Evolutionary conservation across 2,329 filamentous ascomycete genomes (phyloP).

Genomic region (Cladosporium sp.): DNA sequence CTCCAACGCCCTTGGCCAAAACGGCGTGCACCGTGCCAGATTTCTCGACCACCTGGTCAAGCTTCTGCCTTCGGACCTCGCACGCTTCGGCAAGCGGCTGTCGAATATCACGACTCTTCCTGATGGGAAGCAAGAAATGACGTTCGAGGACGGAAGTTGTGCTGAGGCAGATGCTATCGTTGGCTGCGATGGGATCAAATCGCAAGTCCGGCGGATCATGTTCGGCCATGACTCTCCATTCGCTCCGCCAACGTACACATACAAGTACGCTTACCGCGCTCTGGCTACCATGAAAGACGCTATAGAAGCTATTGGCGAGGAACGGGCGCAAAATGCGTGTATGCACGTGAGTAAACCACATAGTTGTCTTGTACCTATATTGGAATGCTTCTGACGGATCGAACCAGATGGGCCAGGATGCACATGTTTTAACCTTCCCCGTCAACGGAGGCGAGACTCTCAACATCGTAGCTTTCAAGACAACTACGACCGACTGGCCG

Average conservation of each 20-base stretch:
- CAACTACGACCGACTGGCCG: slow-evolving; percentile 21
- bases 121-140: slow-evolving; percentile 29
- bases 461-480: slow-evolving; percentile 28
- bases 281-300: slow-evolving; percentile 58
- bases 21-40: slow-evolving; percentile 35
- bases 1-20: slow-evolving; percentile 22
- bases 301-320: slow-evolving; percentile 44
- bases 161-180: slow-evolving; percentile 47
- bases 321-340: slow-evolving; percentile 47
- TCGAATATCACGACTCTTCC: slow-evolving; percentile 21
- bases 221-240: slow-evolving; percentile 46
- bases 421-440: slow-evolving; percentile 58
- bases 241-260: slow-evolving; percentile 48
- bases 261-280: slow-evolving; percentile 60
- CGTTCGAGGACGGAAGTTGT: slow-evolving; percentile 43
- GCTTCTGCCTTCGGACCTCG: slow-evolving; percentile 35
- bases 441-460: slow-evolving; percentile 25
- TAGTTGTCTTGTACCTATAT: too few species aligned
- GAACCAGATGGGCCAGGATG: slow-evolving; percentile 31
- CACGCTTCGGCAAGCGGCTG: slow-evolving; percentile 26
- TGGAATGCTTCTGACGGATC: too few species aligned
- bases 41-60: slow-evolving; percentile 41
- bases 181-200: slow-evolving; percentile 62
- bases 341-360: slow-evolving; percentile 39
- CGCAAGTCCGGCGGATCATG: slow-evolving; percentile 49